Evolutionary conservation across 345 rosid species (phyloP).

Genomic region (Moricandia moricandioides): DNA sequence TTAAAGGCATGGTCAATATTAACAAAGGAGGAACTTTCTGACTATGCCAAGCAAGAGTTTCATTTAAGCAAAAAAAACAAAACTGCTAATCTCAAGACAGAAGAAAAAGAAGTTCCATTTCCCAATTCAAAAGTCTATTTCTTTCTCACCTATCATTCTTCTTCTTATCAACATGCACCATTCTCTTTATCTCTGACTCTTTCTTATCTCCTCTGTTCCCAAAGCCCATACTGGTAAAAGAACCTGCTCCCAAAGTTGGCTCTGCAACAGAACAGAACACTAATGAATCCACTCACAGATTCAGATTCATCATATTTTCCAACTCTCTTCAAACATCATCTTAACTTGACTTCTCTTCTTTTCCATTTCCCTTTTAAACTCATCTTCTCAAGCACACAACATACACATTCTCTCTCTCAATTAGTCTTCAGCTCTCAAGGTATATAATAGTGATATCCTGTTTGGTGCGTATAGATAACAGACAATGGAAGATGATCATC

Average conservation of each 20-base stretch:
- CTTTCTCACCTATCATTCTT: conserved; percentile 44
- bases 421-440: conserved; percentile 16
- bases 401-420: background rate
- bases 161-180: conserved; percentile 44
- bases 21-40: background rate
- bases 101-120: conserved; percentile 31
- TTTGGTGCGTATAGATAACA: background rate
- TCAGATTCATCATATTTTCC: conserved; percentile 55
- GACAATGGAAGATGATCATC: conserved; percentile 26
- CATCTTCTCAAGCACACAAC: conserved; percentile 5
- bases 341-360: conserved; percentile 29
- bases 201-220: conserved; percentile 66
- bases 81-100: conserved; percentile 20
- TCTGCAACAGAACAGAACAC: conserved; percentile 40
- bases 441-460: background rate
- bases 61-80: background rate
- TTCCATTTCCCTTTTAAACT: conserved; percentile 19
- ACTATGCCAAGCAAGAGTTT: conserved; percentile 19
- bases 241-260: conserved; percentile 40
- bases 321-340: conserved; percentile 36
- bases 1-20: conserved; percentile 7
- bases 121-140: conserved; percentile 43
- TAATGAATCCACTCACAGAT: conserved; percentile 36
- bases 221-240: conserved; percentile 60
- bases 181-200: conserved; percentile 42